Percentiles rank a stretch among this genome's conserved stretches.
Conservation (phyloP, 768 basidiomycete genomes). For the Jaapia argillacea region DNA sequence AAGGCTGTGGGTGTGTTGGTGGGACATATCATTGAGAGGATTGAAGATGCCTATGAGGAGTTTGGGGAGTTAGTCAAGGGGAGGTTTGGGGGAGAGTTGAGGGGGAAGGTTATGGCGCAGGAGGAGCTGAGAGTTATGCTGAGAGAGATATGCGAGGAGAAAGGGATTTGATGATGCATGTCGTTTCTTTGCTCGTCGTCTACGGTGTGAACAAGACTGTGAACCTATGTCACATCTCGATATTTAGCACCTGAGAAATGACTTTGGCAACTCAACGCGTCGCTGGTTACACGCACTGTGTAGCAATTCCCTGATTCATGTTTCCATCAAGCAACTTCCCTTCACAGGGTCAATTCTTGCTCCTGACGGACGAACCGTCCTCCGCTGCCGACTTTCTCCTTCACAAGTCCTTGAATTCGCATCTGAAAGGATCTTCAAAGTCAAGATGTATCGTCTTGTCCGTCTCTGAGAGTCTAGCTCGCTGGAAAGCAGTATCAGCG, state of each 20-base stretch:
- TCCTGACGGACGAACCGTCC: conserved; percentile 62
- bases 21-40: conserved; percentile 62
- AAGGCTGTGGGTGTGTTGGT: conserved; percentile 72
- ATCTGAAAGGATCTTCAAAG: conserved; percentile 32
- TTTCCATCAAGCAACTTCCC: conserved; percentile 44
- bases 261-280: too few species aligned
- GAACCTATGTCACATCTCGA: too few species aligned
- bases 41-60: conserved; percentile 63
- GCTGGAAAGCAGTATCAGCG: conserved; percentile 55
- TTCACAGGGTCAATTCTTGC: conserved; percentile 38
- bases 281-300: neutral
- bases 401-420: conserved; percentile 38
- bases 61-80: conserved; percentile 52
- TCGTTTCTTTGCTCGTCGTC: too few species aligned
- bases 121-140: conserved; percentile 10
- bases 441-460: conserved; percentile 43
- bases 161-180: too few species aligned
- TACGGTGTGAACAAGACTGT: too few species aligned
- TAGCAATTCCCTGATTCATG: conserved; percentile 18
- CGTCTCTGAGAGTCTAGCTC: conserved; percentile 41
- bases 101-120: conserved; percentile 21
- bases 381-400: conserved; percentile 70
- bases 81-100: conserved; percentile 1
- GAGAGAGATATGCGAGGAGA: too few species aligned
- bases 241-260: too few species aligned